Conservation (phyloP, 2,329 filamentous ascomycete species). For the Xylariomycetidae sp. region DNA sequence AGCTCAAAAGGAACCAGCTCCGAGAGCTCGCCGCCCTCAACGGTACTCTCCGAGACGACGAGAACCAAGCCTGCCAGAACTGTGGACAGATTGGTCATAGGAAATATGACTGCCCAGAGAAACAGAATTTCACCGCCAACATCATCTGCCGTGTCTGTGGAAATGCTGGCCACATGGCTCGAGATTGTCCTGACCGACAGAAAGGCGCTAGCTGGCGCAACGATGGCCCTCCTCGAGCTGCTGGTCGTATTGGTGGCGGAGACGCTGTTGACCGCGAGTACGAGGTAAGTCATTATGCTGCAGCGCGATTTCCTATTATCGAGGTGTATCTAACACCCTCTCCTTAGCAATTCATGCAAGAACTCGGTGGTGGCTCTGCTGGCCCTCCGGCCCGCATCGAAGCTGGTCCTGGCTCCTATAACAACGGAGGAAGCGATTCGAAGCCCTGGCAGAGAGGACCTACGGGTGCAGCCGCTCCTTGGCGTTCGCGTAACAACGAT, state of each 20-base stretch:
- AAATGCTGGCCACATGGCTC: constrained; percentile 96
- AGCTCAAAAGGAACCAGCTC: constrained; percentile 97
- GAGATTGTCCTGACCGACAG: constrained; percentile 93
- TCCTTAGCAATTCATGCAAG: constrained; percentile 87
- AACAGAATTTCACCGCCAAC: constrained; percentile 97
- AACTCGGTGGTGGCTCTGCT: constrained; percentile 72
- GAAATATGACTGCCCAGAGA: constrained; percentile 97
- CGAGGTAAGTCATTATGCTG: constrained; percentile 63
- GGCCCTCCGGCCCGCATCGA: constrained; percentile 77
- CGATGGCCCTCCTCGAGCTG: constrained; percentile 50
- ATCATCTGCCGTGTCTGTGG: constrained; percentile 98
- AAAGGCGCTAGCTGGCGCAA: constrained; percentile 91
- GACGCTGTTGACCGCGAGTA: constrained; percentile 92
- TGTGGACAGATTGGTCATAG: constrained; percentile 98
- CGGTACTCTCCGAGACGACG: constrained; percentile 97
- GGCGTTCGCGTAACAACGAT: constrained; percentile 57
- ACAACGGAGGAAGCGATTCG: constrained; percentile 51
- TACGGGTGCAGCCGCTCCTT: constrained; percentile 78
- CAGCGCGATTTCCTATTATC: neutral
- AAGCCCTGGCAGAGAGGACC: constrained; percentile 89
- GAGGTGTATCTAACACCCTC: constrained; percentile 35
- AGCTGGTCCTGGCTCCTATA: constrained; percentile 66
- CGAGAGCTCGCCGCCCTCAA: constrained; percentile 96
- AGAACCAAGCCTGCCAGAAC: constrained; percentile 99
- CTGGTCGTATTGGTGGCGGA: constrained; percentile 66